phyloP scores from a whole-genome alignment of 2,329 filamentous ascomycete genomes.

The Hymenoscyphus fructigenus region DNA sequence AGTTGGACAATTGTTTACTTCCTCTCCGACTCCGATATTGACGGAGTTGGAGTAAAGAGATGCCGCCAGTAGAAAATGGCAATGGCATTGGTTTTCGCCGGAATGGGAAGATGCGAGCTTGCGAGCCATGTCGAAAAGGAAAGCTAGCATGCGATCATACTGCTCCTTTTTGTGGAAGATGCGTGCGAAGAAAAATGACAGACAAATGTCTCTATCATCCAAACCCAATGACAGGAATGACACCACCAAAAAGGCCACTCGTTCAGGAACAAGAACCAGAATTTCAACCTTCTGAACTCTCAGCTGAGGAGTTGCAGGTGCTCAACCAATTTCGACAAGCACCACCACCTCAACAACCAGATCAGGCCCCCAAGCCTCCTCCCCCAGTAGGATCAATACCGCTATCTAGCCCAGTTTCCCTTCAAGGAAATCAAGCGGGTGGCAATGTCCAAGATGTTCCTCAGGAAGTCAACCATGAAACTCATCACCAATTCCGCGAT shows the following conservation, averaged over 20 bases:
- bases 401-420: background rate
- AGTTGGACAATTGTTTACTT: no score
- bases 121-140: slow-evolving; percentile 35
- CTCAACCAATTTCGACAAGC: no score
- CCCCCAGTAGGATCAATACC: background rate
- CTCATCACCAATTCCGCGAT: slow-evolving; percentile 1
- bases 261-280: background rate
- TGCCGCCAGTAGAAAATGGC: slow-evolving; percentile 17
- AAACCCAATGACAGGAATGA: slow-evolving; percentile 30
- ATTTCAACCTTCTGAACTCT: background rate
- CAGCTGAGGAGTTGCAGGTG: no score
- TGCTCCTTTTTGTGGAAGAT: slow-evolving; percentile 31
- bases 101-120: slow-evolving; percentile 35
- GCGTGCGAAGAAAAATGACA: slow-evolving; percentile 29
- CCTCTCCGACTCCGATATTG: no score
- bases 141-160: slow-evolving; percentile 35
- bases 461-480: background rate
- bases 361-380: background rate
- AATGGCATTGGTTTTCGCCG: slow-evolving; percentile 27
- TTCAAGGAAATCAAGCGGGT: background rate
- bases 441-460: background rate
- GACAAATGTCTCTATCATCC: slow-evolving; percentile 32
- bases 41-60: slow-evolving; percentile 5
- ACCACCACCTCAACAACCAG: background rate
- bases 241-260: slow-evolving; percentile 3